These are phyloP conservation scores for Leccinum barrowsii DNA, from an alignment of 768 basidiomycete species.

Conservation along the genomic window DNA sequence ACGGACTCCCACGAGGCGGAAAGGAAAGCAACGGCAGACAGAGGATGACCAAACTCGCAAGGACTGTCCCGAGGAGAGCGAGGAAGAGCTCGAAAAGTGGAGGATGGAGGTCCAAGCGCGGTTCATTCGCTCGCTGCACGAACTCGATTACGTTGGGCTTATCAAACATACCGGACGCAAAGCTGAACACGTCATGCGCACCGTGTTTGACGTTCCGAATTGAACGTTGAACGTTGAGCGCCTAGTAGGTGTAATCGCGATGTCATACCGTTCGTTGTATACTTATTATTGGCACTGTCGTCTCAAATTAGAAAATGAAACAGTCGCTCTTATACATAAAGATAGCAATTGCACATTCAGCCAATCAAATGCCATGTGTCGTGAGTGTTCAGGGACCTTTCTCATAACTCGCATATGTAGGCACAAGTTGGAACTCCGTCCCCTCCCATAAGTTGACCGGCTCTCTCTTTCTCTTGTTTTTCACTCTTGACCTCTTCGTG, in stretches of 20 bases:
- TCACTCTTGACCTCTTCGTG: background rate
- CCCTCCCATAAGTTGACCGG: background rate
- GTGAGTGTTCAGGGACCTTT: background rate
- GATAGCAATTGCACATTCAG: background rate
- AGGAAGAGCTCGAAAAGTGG: slow-evolving; percentile 49
- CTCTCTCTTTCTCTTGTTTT: background rate
- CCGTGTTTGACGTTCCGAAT: slow-evolving; percentile 50
- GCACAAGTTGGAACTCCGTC: slow-evolving; percentile 32
- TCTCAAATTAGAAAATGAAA: background rate
- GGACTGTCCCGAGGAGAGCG: slow-evolving; percentile 21
- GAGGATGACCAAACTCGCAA: slow-evolving; percentile 18
- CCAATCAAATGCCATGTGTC: background rate
- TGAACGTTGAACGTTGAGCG: slow-evolving; percentile 7
- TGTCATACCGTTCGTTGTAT: background rate
- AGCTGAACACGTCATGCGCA: slow-evolving; percentile 69
- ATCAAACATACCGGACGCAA: slow-evolving; percentile 78
- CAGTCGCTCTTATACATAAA: background rate
- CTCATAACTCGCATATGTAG: background rate
- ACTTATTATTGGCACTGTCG: background rate
- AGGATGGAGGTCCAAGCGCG: slow-evolving; percentile 67
- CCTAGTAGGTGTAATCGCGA: slow-evolving; percentile 15
- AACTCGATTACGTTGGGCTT: slow-evolving; percentile 77
- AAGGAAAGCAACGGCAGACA: slow-evolving; percentile 24
- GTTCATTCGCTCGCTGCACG: slow-evolving; percentile 77
- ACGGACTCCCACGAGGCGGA: slow-evolving; percentile 21